A percentile compares a stretch with the other conserved stretches of the same genome.
phyloP scores from a whole-genome alignment of 352 stramenopile species.

The Aphanomyces invadans region DNA sequence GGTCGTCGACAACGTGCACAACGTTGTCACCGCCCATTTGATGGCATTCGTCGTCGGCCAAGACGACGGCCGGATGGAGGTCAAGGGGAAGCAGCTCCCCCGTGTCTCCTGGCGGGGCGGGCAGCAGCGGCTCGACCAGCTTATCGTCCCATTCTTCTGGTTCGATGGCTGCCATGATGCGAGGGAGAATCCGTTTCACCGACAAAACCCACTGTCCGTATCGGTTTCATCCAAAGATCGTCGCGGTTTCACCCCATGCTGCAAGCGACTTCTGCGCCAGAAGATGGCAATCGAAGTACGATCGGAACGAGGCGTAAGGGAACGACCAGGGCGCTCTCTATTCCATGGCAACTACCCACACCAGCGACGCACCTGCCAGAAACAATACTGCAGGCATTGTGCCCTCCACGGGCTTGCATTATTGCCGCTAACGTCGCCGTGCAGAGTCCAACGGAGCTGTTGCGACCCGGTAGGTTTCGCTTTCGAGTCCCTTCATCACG shows the following conservation, averaged over 20 bases:
- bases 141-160: conserved; percentile 27
- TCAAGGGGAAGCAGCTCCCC: conserved; percentile 25
- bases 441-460: too few relatives aligned
- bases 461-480: too few relatives aligned
- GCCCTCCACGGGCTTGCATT: too few relatives aligned
- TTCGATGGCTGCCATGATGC: conserved; percentile 1
- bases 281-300: too few relatives aligned
- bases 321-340: too few relatives aligned
- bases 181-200: neutral
- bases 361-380: too few relatives aligned
- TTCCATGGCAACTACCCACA: too few relatives aligned
- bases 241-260: too few relatives aligned
- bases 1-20: conserved; percentile 58
- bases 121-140: conserved; percentile 8
- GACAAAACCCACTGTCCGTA: neutral
- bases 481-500: too few relatives aligned
- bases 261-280: neutral
- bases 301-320: too few relatives aligned
- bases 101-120: neutral
- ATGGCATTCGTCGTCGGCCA: conserved; percentile 52
- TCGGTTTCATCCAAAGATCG: neutral
- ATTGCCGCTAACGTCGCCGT: too few relatives aligned
- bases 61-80: conserved; percentile 41
- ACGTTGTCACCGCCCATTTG: conserved; percentile 58
- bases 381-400: too few relatives aligned